Evolutionary conservation across 495 filamentous ascomycete genomes (phyloP).

Genomic region (Penicillium flavigenum): DNA sequence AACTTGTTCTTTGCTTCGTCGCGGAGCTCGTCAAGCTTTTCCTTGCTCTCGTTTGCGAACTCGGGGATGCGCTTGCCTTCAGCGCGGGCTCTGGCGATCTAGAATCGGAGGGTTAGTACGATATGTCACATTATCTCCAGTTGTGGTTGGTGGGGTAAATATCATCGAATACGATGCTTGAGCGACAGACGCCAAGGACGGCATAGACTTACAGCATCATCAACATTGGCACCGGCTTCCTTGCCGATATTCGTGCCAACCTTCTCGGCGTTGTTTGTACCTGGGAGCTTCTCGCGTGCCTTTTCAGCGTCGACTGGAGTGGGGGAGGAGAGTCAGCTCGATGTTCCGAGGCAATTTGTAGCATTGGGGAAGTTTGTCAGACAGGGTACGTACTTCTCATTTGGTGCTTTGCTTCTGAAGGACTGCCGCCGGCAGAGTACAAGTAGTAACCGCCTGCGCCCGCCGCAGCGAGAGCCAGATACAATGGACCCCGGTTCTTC

Average conservation of each 20-base stretch:
- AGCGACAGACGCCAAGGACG: neutral
- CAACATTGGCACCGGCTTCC: slow-evolving; percentile 54
- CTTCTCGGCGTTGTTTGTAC: slow-evolving; percentile 50
- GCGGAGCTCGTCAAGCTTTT: slow-evolving; percentile 66
- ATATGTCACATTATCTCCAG: slow-evolving; percentile 7
- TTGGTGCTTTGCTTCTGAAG: slow-evolving; percentile 77
- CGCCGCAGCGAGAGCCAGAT: slow-evolving; percentile 61
- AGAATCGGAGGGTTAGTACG: slow-evolving; percentile 4
- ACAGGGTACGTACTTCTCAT: slow-evolving; percentile 63
- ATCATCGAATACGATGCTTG: neutral
- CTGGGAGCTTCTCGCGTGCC: slow-evolving; percentile 61
- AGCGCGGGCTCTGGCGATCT: slow-evolving; percentile 63
- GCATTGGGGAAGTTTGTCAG: neutral
- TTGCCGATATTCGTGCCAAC: slow-evolving; percentile 49
- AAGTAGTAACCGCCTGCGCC: slow-evolving; percentile 85
- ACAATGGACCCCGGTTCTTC: slow-evolving; percentile 54
- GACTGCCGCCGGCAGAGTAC: slow-evolving; percentile 79
- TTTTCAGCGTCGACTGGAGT: slow-evolving; percentile 58
- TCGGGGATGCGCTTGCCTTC: slow-evolving; percentile 63
- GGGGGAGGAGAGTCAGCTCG: slow-evolving; percentile 1
- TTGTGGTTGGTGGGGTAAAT: slow-evolving; percentile 7
- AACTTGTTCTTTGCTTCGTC: slow-evolving; percentile 38
- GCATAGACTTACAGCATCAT: slow-evolving; percentile 52
- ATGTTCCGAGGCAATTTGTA: slow-evolving; percentile 5
- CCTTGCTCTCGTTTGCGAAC: slow-evolving; percentile 56